Evolutionary conservation across 306 rosid species (phyloP).

Genomic region (Cicer bijugum): DNA sequence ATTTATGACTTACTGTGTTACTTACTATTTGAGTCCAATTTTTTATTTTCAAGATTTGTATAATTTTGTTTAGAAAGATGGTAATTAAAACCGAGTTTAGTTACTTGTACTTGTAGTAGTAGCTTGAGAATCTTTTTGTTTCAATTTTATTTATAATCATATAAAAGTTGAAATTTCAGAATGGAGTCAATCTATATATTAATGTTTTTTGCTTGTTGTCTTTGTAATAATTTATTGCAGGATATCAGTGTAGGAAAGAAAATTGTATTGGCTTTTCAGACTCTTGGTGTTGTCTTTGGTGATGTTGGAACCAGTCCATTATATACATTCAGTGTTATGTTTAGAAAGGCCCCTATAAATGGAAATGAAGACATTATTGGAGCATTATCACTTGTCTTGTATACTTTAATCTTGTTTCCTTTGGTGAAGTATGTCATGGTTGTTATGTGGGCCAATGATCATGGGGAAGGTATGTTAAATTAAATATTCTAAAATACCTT

Average conservation of each 20-base stretch:
- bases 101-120: slow-evolving; percentile 17
- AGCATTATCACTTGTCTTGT: slow-evolving; percentile 88
- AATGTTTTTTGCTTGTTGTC: slow-evolving; percentile 13
- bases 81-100: not conserved
- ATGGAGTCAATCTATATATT: not conserved
- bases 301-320: slow-evolving; percentile 99
- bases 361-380: slow-evolving; percentile 93
- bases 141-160: slow-evolving; percentile 5
- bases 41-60: not conserved
- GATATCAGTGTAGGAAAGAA: slow-evolving; percentile 77
- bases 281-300: slow-evolving; percentile 98
- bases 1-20: not conserved
- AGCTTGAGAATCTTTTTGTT: not conserved
- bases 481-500: slow-evolving; percentile 34
- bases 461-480: slow-evolving; percentile 81
- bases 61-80: not conserved
- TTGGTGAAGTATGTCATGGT: slow-evolving; percentile 86
- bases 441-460: slow-evolving; percentile 96
- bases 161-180: too few species aligned
- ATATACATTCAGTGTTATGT: slow-evolving; percentile 96
- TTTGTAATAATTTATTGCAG: slow-evolving; percentile 57
- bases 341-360: slow-evolving; percentile 86
- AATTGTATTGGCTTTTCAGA: slow-evolving; percentile 79
- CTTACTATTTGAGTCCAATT: not conserved
- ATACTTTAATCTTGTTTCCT: slow-evolving; percentile 91